Evolutionary conservation across 495 filamentous ascomycete genomes (phyloP), one percentile per base, ranked within the genome.

Genomic region (Penicillium mononematosum): DNA sequence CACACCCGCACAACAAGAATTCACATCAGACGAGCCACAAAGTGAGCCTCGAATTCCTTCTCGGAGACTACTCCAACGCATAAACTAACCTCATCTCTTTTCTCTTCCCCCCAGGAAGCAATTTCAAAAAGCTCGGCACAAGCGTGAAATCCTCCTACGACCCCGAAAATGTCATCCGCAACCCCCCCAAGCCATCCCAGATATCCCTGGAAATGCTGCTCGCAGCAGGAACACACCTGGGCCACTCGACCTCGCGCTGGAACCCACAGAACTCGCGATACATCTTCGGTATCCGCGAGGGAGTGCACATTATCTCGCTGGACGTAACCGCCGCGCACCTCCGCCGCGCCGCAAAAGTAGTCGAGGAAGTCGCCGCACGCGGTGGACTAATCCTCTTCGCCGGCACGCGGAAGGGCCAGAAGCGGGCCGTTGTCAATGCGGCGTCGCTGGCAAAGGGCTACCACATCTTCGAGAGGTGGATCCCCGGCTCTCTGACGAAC

Each of bases 391-490:
- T 97, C 45, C 82, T 98, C 22, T 98, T 98, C 67, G 93, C 91
- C 1, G 94, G 94, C 34, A 96, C 88, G 0, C 82, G 94, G 11
- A 74, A 77, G 32, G 92, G 90, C 12, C 92, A 96, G 59, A 87
- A 86, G 63, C 74, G 83, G 32, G 75, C 81, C 45, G 91, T 98
- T 1, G 90, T 96, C 29, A 81, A 83, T 29, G 92, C 92, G 2
- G 92, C 94, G 3, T 70, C 88, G 70, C 72, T 95, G 45, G 85
- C 92, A 0, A 77, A 80, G 46, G 91, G 83, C 0, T 98, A 88
- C 66, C 92, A 98, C 75, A 73, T 98, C 19, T 99, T 96, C 67
- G 89, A 92, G 65, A 85, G 91, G 61, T 99, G 94, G 94, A 91
- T 85, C 58, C 91, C 94, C 0, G 94, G 94, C 0, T 82, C 83